Evolutionary conservation across 2,329 filamentous ascomycete genomes (phyloP), one percentile per base, ranked within the genome.

Genomic region (Neonectria coccinea): DNA sequence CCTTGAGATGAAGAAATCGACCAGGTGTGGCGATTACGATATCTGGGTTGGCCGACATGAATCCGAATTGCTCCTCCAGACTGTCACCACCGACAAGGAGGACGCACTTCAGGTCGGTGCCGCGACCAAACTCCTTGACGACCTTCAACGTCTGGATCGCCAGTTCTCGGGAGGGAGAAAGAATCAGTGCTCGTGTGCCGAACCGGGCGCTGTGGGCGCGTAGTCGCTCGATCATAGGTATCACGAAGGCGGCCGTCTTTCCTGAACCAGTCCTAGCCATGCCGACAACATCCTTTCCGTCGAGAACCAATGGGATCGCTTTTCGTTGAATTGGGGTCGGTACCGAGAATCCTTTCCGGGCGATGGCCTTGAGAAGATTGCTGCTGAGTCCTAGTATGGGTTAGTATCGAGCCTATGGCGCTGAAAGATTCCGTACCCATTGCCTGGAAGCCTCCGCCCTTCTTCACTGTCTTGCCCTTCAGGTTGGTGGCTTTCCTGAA

Each of bases 231-330:
- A 99, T 94, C 95, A 99, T 97, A 47, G 96, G 96, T 69, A 99
- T 97, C 27, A 98, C 94, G 79, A 99, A 99, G 22, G 96, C 96
- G 1, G 94, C 96, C 1, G 97, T 99, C 84, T 99, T 99, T 82
- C 96, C 96, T 20, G 94, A 98, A 77, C 96, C 96, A n/a, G 97
- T 99, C 70, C 97, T 87, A 8, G 96, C 96, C 96, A 99, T 99
- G 70, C 94, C 97, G 25, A 99, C 95, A n/a, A 98, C 92, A 85
- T 99, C 96, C 80, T 94, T 92, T 58, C 91, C 88, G 66, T 97
- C 92, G 72, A 98, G 84, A 59, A 99, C 89, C 59, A 98, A 84
- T 4, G 96, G 97, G 52, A 99, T 97, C 2, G 96, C 93, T 80
- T 98, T 98, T 71, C 96, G 89, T 82, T 99, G 96, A 79, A 99